Evolutionary conservation across 1,284 basidiomycete genomes (phyloP).

Genomic region (Apiotrichum veenhuisii): DNA sequence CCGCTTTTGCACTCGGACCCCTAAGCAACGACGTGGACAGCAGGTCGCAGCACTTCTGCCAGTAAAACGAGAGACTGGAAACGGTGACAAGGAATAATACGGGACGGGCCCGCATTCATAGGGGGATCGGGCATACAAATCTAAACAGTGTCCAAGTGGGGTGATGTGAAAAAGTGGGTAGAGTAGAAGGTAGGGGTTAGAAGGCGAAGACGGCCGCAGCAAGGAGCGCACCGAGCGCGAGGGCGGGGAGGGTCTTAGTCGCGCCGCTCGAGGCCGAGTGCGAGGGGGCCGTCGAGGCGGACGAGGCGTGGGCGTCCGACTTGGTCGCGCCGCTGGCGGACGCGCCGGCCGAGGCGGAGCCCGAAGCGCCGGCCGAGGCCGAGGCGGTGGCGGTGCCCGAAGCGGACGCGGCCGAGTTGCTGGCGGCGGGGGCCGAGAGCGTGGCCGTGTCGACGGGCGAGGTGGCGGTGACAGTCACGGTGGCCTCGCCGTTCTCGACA

Average conservation of each 20-base stretch:
- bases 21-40: too few species aligned
- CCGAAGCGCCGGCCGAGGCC: constrained; percentile 5
- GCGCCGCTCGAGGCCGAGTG: too few species aligned
- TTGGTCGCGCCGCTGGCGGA: constrained; percentile 10
- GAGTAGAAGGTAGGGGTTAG: neutral
- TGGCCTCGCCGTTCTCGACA: constrained; percentile 66
- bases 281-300: too few species aligned
- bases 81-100: too few species aligned
- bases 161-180: too few species aligned
- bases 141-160: too few species aligned
- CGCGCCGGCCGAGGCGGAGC: constrained; percentile 5
- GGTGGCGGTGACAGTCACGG: constrained; percentile 34
- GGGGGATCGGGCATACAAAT: too few species aligned
- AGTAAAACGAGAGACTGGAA: too few species aligned
- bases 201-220: constrained; percentile 25
- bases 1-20: too few species aligned
- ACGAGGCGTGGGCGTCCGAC: too few species aligned
- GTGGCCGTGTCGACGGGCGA: constrained; percentile 5
- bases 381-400: constrained; percentile 8
- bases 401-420: constrained; percentile 5
- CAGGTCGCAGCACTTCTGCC: too few species aligned
- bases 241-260: neutral
- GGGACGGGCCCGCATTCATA: too few species aligned
- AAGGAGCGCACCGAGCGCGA: constrained; percentile 22
- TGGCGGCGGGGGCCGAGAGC: constrained; percentile 37